Percentiles rank a stretch among this genome's conserved stretches.
Evolutionary conservation across 352 stramenopile genomes (phyloP).

Genomic region (Phytopythium helicoides): DNA sequence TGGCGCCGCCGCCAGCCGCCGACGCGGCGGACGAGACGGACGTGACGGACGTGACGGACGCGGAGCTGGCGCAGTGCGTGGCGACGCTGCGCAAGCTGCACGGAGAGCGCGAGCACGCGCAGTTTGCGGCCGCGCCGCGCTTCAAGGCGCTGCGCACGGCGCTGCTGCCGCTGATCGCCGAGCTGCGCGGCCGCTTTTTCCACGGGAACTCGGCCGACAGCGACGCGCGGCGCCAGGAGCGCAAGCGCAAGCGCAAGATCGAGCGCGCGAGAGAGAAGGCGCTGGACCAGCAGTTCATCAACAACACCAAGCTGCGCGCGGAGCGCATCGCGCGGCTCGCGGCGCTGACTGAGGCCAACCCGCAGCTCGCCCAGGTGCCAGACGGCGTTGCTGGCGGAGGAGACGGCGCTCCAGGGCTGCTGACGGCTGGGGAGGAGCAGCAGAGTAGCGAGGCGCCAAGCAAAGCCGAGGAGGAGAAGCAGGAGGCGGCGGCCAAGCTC

Average conservation of each 20-base stretch:
- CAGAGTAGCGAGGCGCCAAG: conserved; percentile 11
- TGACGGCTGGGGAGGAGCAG: too few species aligned
- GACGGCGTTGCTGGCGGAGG: conserved; percentile 36
- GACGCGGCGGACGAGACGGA: not conserved
- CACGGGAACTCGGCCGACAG: conserved; percentile 44
- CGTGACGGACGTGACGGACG: conserved; percentile 29
- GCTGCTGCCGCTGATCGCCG: conserved; percentile 52
- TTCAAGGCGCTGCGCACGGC: conserved; percentile 69
- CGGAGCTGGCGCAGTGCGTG: conserved; percentile 56
- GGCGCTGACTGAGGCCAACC: conserved; percentile 53
- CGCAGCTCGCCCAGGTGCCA: conserved; percentile 58
- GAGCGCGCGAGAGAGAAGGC: conserved; percentile 62
- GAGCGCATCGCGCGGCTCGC: conserved; percentile 54
- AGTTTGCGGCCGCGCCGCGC: conserved; percentile 40
- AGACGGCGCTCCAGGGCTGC: too few species aligned
- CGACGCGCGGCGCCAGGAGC: conserved; percentile 50
- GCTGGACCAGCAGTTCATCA: conserved; percentile 75
- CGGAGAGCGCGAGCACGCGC: conserved; percentile 30
- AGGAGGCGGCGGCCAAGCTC: conserved; percentile 38
- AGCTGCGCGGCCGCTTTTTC: conserved; percentile 65
- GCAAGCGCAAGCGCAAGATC: conserved; percentile 67
- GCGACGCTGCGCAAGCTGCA: conserved; percentile 57
- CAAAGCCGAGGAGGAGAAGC: conserved; percentile 7
- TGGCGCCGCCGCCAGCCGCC: too few species aligned
- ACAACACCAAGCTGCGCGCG: conserved; percentile 74